Percentiles rank a stretch among this genome's conserved stretches.
Evolutionary conservation across 177 flowering plant species (phyloP).

Genomic region (Vitis hybrid): DNA sequence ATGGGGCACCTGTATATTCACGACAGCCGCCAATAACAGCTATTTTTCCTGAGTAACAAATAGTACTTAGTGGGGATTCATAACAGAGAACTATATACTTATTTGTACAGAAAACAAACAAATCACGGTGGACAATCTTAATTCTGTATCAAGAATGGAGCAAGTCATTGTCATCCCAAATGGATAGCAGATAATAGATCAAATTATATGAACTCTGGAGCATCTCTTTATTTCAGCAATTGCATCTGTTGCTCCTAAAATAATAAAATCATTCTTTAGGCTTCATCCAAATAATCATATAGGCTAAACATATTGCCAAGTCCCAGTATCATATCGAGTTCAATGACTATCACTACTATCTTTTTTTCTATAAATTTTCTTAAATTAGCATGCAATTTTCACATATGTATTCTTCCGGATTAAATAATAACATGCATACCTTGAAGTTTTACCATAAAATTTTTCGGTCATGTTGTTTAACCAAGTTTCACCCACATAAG

Average conservation of each 20-base stretch:
- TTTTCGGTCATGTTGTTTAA: too few relatives aligned
- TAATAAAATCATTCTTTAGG: neutral
- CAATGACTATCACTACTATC: too few relatives aligned
- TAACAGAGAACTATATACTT: neutral
- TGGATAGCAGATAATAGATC: neutral
- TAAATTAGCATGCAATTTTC: too few relatives aligned
- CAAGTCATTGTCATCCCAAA: neutral
- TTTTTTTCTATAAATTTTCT: too few relatives aligned
- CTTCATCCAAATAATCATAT: neutral
- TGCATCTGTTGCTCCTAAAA: neutral
- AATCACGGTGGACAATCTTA: too few relatives aligned
- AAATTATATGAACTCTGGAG: neutral
- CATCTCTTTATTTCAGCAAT: neutral
- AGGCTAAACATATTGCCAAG: neutral
- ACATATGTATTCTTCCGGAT: too few relatives aligned
- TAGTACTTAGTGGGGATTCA: neutral
- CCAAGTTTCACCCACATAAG: too few relatives aligned
- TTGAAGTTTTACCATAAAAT: too few relatives aligned
- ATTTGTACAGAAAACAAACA: neutral
- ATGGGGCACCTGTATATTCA: constrained; percentile 99
- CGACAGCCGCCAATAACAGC: constrained; percentile 98
- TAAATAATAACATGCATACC: too few relatives aligned
- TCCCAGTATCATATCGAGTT: neutral
- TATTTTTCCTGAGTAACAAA: constrained; percentile 66
- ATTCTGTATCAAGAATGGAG: neutral